Percentiles rank a stretch among this genome's conserved stretches.
phyloP scores from a whole-genome alignment of 176 grass and related monocot species.

The Alloteropsis semialata region DNA sequence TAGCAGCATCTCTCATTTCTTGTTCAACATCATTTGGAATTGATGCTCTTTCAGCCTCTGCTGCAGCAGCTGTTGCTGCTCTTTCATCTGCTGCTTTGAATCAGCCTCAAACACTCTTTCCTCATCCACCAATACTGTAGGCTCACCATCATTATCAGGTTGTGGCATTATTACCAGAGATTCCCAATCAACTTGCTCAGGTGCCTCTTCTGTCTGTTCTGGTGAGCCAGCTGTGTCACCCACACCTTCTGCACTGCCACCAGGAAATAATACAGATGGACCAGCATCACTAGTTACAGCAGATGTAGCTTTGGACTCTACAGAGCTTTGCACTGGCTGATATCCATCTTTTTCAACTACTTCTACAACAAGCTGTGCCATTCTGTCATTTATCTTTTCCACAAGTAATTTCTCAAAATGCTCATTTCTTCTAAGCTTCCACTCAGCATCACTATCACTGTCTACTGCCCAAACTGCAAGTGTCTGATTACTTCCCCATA shows the following conservation, averaged over 20 bases:
- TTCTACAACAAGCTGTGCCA: neutral
- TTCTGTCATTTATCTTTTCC: accelerated
- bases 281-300: neutral
- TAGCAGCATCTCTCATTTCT: neutral
- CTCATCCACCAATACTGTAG: too few species aligned
- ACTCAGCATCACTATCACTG: neutral
- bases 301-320: neutral
- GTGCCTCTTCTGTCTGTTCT: neutral
- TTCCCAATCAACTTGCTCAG: neutral
- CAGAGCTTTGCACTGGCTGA: accelerated
- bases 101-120: too few species aligned
- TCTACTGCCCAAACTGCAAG: neutral
- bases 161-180: too few species aligned
- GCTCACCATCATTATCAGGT: too few species aligned
- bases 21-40: too few species aligned
- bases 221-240: neutral
- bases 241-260: neutral
- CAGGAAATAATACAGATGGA: neutral
- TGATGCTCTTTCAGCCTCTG: too few species aligned
- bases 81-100: too few species aligned
- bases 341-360: neutral
- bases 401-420: neutral
- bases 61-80: too few species aligned
- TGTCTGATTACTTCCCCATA: neutral
- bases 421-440: neutral